Percentiles rank a stretch among this genome's conserved stretches.
These are phyloP conservation scores for Epichloe uncinata DNA, from an alignment of 2,329 filamentous ascomycete genomes.

Conservation along the genomic window DNA sequence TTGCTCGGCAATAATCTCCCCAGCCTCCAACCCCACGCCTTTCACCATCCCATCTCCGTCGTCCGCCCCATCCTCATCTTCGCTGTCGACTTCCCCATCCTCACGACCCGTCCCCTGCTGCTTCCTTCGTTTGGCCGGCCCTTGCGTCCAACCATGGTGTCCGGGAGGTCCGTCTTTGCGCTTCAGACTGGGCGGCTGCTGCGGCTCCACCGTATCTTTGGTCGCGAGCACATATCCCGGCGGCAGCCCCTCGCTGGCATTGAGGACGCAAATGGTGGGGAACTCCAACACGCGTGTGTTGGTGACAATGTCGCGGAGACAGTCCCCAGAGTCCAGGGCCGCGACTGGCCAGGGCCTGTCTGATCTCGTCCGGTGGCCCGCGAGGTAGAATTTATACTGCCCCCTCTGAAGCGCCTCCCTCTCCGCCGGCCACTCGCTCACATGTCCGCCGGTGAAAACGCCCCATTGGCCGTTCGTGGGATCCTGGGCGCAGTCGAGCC, in stretches of 20 bases:
- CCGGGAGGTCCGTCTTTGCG: constrained; percentile 7
- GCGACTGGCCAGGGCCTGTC: constrained; percentile 34
- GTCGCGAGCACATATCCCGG: constrained; percentile 17
- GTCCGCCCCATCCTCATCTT: constrained; percentile 13
- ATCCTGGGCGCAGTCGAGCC: constrained; percentile 19
- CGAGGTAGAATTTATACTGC: constrained; percentile 57
- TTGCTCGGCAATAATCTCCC: constrained; percentile 26
- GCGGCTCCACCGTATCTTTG: constrained; percentile 15
- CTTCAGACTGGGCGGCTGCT: constrained; percentile 10
- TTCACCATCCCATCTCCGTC: constrained; percentile 7
- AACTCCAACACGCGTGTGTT: constrained; percentile 61
- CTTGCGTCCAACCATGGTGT: background rate
- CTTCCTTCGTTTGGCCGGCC: constrained; percentile 8
- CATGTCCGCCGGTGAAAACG: constrained; percentile 9
- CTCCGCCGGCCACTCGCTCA: constrained; percentile 20
- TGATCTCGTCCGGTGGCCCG: constrained; percentile 47
- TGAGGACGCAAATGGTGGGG: constrained; percentile 48
- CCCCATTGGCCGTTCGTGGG: constrained; percentile 21
- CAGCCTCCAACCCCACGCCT: constrained; percentile 14
- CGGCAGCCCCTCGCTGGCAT: constrained; percentile 16
- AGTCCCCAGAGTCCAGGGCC: constrained; percentile 39
- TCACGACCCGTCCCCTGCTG: constrained; percentile 11
- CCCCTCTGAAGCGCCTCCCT: constrained; percentile 16
- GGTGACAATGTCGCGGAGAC: constrained; percentile 45
- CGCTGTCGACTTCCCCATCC: constrained; percentile 21